Evolutionary conservation across 2,329 filamentous ascomycete species (phyloP), one percentile per base, ranked within the genome.

Genomic region (Furcasterigmium furcatum): DNA sequence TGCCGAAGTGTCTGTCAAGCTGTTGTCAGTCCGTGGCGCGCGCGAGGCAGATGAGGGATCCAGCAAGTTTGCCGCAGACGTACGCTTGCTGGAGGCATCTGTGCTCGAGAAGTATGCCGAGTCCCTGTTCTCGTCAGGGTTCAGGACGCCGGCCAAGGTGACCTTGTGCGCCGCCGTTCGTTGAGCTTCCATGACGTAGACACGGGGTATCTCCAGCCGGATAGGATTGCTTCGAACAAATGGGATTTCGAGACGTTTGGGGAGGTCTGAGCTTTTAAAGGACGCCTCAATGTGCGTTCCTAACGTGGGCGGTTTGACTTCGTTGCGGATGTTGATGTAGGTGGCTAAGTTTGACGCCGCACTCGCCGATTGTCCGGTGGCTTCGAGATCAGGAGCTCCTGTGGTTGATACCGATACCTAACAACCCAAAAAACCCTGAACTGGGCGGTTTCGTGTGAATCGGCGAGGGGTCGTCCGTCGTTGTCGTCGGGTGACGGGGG

Each of bases 61-160:
- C n/a, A n/a, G 49, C 8, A 16, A 18, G n/a, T 16, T 4, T 39
- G 44, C 34, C 6, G 30, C 41, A 38, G 25, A 60, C 61, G 21
- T 65, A 71, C 68, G 68, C 57, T 70, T 71, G 58, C 68, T 71
- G 32, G 68, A 68, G 43, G 63, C 59, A 54, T 71, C 68, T n/a
- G 50, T 51, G 36, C 68, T 70, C n/a, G 68, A 71, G 45, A 70
- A 71, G 50, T 71, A 71, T 24, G 68, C 68, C 39, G 68, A 71
- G 41, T 71, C 68, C 48, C 67, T 63, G 50, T 76, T 67, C 21
- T 74, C 71, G 39, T 77, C 73, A 21, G 68, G 62, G 54, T 79
- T 78, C 29, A 79, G 60, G 6, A 79, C 71, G n/a, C 70, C 71
- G 13, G 73, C 73, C 49, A 79, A 59, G 38, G 74, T 73, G 40